A percentile compares a stretch with the other conserved stretches of the same genome.
Conservation (phyloP, 2,329 filamentous ascomycete species). For the Emmonsiellopsis sp. region DNA sequence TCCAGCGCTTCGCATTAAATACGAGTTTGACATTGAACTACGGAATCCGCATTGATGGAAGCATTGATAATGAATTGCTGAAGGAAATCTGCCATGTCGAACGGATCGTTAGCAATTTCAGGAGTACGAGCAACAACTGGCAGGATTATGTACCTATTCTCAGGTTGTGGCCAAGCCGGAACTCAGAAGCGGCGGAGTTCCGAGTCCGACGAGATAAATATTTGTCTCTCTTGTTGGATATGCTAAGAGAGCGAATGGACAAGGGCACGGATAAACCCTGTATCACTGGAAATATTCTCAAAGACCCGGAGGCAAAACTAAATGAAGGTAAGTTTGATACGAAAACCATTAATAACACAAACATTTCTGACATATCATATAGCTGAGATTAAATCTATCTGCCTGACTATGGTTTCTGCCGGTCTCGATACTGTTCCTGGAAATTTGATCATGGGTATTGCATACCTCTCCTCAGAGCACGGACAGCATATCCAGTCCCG, state of each 20-base stretch:
- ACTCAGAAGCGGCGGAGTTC: conserved; percentile 55
- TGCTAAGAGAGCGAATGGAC: conserved; percentile 52
- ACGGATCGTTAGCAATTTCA: conserved; percentile 64
- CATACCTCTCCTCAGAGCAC: conserved; percentile 58
- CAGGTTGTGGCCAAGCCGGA: conserved; percentile 54
- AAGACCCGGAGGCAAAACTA: conserved; percentile 60
- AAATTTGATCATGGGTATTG: conserved; percentile 71
- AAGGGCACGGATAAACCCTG: conserved; percentile 59
- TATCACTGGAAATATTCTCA: conserved; percentile 61
- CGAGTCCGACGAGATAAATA: conserved; percentile 60
- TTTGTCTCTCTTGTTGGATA: conserved; percentile 49
- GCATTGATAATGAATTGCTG: conserved; percentile 58
- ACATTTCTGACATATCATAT: conserved; percentile 27
- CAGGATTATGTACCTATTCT: conserved; percentile 75
- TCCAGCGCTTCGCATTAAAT: conserved; percentile 68
- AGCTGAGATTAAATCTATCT: conserved; percentile 73
- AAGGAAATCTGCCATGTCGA: conserved; percentile 69
- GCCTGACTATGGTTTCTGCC: conserved; percentile 71
- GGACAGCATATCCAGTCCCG: conserved; percentile 63
- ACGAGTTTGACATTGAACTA: conserved; percentile 72
- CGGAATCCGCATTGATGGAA: conserved; percentile 64
- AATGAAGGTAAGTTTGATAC: conserved; percentile 46
- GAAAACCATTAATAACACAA: conserved; percentile 22
- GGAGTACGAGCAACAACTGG: conserved; percentile 75
- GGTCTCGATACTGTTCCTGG: conserved; percentile 74